Base-by-base conservation (phyloP, 306 rosid genomes). In the Dalbergia cochinchinensis region DNA sequence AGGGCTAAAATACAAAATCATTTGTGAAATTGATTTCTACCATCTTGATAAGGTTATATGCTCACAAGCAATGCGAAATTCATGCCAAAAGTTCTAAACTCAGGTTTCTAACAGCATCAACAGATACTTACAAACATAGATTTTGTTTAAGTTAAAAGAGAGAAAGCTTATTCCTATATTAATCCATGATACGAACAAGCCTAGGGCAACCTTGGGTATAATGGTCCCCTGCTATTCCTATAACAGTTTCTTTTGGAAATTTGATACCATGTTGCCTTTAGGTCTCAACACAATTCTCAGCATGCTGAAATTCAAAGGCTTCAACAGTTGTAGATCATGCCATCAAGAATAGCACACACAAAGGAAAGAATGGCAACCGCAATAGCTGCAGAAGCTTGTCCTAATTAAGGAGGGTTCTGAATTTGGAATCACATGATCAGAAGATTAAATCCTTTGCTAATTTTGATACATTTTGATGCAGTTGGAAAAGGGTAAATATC, bases 1-100 rank as follows among this genome's bases (percentile, higher is more conserved):
- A 69, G 99, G 99, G 87, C 99, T 95, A 92, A 75, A 80, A 85
- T 15, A 50, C 73, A 78, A 19, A 73, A 80, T 22, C 31, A 7
- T 48, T 47, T 71, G 63, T 68, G 39, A 86, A 78, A 51, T 69
- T 10, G 61, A 45, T 69, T 54, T 58, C 57, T 41, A 4, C 59
- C 45, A 68, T 71, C 35, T 47, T 63, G 34, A 68, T 62, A 44
- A 73, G 42, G 41, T 53, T 19, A 33, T 63, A 47, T 74, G 22
- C 59, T 78, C 55, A 72, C 31, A 79, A 69, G 37, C 41, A 50
- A 35, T 35, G 58, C 16, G 15, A 11, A 45, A 26, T 4, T 63
- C 31, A 70, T n/a, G 53, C 31, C 16, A 71, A 33, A 77, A 44
- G 14, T 55, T 18, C 47, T 59, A 83, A 73, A 8, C 22, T 76